A percentile compares a stretch with the other conserved stretches of the same genome.
Conservation (phyloP, 306 rosid species). For the Prosopis cineraria region DNA sequence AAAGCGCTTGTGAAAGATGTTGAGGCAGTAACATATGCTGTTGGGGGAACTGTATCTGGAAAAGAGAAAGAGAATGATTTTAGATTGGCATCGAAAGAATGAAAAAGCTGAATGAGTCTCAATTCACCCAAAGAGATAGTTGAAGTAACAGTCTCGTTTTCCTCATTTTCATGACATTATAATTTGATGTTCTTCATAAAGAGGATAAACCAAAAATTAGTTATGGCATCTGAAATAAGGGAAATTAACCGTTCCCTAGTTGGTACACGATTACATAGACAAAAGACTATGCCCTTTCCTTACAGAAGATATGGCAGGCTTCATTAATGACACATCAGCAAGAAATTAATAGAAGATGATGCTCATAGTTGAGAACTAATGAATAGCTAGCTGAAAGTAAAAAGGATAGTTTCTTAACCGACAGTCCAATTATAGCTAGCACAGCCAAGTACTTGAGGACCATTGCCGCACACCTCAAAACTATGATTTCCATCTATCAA, state of each 20-base stretch:
- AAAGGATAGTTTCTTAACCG: conserved; percentile 57
- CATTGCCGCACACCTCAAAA: conserved; percentile 70
- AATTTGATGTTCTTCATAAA: conserved; percentile 2
- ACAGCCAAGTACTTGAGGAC: conserved; percentile 57
- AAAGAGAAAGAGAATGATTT: conserved; percentile 12
- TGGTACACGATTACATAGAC: background rate
- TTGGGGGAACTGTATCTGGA: conserved; percentile 89
- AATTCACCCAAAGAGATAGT: background rate
- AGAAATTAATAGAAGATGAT: conserved; percentile 12
- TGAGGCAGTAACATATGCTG: conserved; percentile 67
- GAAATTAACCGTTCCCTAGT: conserved; percentile 1
- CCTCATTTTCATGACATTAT: conserved; percentile 6
- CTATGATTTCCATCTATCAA: conserved; percentile 80
- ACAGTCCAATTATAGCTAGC: conserved; percentile 75
- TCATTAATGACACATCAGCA: background rate
- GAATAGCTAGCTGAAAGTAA: conserved; percentile 27
- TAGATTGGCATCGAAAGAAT: background rate
- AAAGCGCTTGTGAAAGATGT: conserved; percentile 62
- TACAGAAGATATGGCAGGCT: conserved; percentile 15
- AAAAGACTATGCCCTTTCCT: conserved; percentile 19
- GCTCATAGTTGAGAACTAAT: background rate
- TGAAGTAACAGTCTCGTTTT: background rate
- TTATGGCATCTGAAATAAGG: background rate
- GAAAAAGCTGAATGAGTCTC: conserved; percentile 23
- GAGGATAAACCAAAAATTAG: conserved; percentile 24